These are phyloP conservation scores for Ceratocystis albifundus DNA, from an alignment of 2,329 filamentous ascomycete genomes.

Conservation along the genomic window DNA sequence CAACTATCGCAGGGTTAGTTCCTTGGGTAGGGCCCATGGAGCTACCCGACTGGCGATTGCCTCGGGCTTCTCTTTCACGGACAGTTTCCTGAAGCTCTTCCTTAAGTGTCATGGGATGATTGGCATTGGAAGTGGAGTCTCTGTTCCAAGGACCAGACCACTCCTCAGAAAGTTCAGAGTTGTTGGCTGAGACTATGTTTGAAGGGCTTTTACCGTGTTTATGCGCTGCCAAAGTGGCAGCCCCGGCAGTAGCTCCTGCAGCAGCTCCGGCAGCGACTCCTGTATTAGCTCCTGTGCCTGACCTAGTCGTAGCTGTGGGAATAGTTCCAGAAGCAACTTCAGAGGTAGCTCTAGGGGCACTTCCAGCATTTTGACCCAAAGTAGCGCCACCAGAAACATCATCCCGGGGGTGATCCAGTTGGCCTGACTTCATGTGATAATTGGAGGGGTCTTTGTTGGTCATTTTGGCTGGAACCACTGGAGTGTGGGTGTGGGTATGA, in stretches of 20 bases:
- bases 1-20: conserved; percentile 12
- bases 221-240: neutral
- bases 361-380: neutral
- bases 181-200: neutral
- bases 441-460: neutral
- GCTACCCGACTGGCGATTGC: neutral
- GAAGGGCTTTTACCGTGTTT: neutral
- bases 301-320: neutral
- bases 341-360: neutral
- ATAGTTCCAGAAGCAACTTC: neutral
- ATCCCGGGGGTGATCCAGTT: conserved; percentile 19
- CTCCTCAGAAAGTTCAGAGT: conserved; percentile 19
- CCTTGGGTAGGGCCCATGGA: neutral
- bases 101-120: conserved; percentile 16
- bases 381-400: neutral
- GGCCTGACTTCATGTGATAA: conserved; percentile 18
- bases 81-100: conserved; percentile 22
- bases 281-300: neutral
- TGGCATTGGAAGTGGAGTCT: neutral
- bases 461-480: neutral
- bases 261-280: conserved; percentile 7
- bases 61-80: conserved; percentile 17
- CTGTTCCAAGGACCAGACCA: conserved; percentile 22
- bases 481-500: neutral
- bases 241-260: conserved; percentile 5